These are phyloP conservation scores for Aureobasidium uvarum DNA, from an alignment of 2,329 filamentous ascomycete genomes.

Conservation along the genomic window DNA sequence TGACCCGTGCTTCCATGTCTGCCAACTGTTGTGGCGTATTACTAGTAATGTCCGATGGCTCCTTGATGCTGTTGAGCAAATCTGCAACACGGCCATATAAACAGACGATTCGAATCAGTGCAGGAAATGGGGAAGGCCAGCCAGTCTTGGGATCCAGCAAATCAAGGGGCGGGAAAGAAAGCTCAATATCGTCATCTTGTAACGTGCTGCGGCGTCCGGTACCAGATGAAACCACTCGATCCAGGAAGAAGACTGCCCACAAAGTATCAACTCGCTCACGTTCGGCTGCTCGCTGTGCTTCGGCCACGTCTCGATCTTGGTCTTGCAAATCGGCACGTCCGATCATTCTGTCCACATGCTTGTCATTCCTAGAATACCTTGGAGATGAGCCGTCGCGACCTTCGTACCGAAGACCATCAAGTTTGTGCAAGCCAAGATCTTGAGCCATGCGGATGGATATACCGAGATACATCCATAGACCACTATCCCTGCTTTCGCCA, in stretches of 20 bases:
- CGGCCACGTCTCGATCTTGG: constrained; percentile 37
- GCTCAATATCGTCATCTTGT: constrained; percentile 79
- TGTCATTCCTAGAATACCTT: constrained; percentile 47
- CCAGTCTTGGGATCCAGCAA: constrained; percentile 56
- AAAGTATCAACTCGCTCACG: constrained; percentile 83
- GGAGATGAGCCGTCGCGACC: constrained; percentile 57
- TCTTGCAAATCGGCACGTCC: constrained; percentile 43
- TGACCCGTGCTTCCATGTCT: constrained; percentile 78
- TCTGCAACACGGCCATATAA: constrained; percentile 83
- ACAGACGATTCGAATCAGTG: constrained; percentile 78
- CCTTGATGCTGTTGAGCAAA: constrained; percentile 75
- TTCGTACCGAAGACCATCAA: constrained; percentile 66
- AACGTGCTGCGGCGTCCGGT: constrained; percentile 82
- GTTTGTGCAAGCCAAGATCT: constrained; percentile 76
- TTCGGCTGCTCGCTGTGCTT: constrained; percentile 62
- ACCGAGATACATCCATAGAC: constrained; percentile 90
- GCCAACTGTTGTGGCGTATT: constrained; percentile 70
- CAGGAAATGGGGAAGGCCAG: constrained; percentile 76
- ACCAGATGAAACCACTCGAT: constrained; percentile 82
- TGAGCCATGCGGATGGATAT: constrained; percentile 81
- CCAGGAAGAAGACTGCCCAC: constrained; percentile 86
- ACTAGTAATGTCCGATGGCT: constrained; percentile 69
- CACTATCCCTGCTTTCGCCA: constrained; percentile 82
- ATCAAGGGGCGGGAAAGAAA: constrained; percentile 62
- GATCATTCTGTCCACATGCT: constrained; percentile 48